Base-by-base conservation (phyloP, 2,329 filamentous ascomycete species). In the Phaeosphaeriaceae sp. region DNA sequence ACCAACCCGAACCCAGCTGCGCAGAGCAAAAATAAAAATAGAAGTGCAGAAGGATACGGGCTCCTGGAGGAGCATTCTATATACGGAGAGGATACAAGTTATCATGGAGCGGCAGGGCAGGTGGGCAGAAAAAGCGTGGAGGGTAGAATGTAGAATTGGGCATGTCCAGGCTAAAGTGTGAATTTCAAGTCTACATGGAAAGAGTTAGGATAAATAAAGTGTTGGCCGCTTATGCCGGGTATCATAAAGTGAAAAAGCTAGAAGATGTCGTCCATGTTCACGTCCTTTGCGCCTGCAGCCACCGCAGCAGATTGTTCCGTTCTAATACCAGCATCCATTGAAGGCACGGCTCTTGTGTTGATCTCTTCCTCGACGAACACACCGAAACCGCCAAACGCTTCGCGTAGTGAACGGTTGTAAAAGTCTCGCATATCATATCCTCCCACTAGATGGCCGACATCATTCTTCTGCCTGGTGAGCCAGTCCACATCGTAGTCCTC, bases 371-470 rank as follows among this genome's bases (percentile, higher is more conserved):
- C 87, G 34, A 99, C 79, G 62, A 96, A 95, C 34, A 96, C 89
- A 0, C 89, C 91, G 52, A 99, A 73, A 0, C 95, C 94, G 0
- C 90, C 86, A 74, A 97, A 97, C 0, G 93, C 92, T 68, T 97
- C 92, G 52, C 90, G 89, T 68, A 99, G 77, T 18, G 90, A 87
- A 18, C 92, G 81, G 6, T 86, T 81, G 64, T 91, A 90, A 68
- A 94, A 97, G 68, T 96, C 92, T 28, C 83, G 79, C 35, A 93
- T 78, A 63, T 87, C 87, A 74, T 95, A 97, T 0, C 94, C 95
- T 26, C 92, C 92, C 13, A 89, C 90, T 42, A 83, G 77, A 66
- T 88, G 85, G 36, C 82, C 79, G 2, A 81, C 75, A 67, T 92
- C 87, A 33, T 83, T 83, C 48, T 86, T 83, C 26, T 86, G 82